A percentile compares a stretch with the other conserved stretches of the same genome.
Conservation (phyloP, 495 filamentous ascomycete species). For the Xylaria cubensis region DNA sequence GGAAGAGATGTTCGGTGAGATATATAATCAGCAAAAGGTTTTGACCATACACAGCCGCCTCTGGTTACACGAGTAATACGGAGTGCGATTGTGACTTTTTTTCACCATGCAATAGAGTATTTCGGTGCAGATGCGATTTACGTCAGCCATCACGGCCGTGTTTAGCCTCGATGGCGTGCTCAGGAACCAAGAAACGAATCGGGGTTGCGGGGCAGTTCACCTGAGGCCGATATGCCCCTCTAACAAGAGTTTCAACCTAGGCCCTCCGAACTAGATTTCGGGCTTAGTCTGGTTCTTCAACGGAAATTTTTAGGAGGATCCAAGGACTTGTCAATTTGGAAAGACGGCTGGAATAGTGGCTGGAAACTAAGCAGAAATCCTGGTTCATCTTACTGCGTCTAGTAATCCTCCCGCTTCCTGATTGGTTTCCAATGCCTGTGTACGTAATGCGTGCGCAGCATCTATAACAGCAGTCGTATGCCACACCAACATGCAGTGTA, state of each 20-base stretch:
- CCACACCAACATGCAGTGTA: background rate
- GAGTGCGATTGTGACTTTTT: background rate
- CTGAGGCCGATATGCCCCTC: background rate
- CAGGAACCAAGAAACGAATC: conserved; percentile 32
- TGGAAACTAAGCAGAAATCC: background rate
- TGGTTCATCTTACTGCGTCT: conserved; percentile 13
- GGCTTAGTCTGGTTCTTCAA: background rate
- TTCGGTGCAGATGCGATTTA: conserved; percentile 27
- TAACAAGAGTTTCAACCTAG: background rate
- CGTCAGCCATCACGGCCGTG: conserved; percentile 23
- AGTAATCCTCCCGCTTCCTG: conserved; percentile 17
- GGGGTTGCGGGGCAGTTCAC: conserved; percentile 16
- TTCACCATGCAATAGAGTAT: conserved; percentile 7
- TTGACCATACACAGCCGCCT: background rate
- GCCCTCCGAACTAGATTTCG: background rate
- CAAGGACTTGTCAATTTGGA: conserved; percentile 18
- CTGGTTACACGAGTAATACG: conserved; percentile 11
- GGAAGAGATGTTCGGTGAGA: background rate
- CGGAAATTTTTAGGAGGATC: conserved; percentile 6
- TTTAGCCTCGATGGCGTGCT: conserved; percentile 58
- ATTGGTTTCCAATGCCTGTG: background rate
- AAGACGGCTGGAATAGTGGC: conserved; percentile 12
- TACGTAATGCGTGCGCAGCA: conserved; percentile 16
- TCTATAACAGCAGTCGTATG: background rate
- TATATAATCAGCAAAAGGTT: conserved; percentile 1